These are phyloP conservation scores for Daldinia childiae DNA, from an alignment of 495 filamentous ascomycete species.

Conservation along the genomic window DNA sequence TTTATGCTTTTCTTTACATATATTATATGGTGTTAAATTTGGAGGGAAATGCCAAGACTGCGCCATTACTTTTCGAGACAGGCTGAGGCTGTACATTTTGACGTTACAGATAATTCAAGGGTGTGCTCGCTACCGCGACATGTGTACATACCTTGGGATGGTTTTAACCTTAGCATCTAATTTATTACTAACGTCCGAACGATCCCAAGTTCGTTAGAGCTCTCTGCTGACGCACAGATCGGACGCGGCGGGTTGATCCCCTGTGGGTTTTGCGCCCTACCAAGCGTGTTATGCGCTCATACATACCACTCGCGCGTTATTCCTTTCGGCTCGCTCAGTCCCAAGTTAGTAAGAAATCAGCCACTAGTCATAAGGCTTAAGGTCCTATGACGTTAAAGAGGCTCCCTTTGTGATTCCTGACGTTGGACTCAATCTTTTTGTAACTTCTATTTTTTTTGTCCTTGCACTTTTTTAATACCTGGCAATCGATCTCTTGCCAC, in stretches of 20 bases:
- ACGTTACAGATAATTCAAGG: slow-evolving; percentile 1
- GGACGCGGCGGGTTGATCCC: slow-evolving; percentile 37
- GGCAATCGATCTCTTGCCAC: not conserved
- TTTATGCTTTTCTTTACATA: too few species aligned
- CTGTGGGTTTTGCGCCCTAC: slow-evolving; percentile 36
- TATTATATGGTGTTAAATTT: too few species aligned
- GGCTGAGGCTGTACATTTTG: slow-evolving; percentile 9
- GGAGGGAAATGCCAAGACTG: too few species aligned
- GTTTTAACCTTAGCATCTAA: too few species aligned
- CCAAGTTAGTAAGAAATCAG: slow-evolving; percentile 33
- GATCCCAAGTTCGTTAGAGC: slow-evolving; percentile 32
- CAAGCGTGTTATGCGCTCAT: slow-evolving; percentile 40
- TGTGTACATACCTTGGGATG: not conserved
- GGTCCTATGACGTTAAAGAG: slow-evolving; percentile 23
- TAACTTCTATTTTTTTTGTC: not conserved
- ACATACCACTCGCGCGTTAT: slow-evolving; percentile 3
- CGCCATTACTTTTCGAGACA: too few species aligned
- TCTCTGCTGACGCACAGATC: slow-evolving; percentile 40
- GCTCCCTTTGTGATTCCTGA: slow-evolving; percentile 11
- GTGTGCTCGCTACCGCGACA: not conserved
- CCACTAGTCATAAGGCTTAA: slow-evolving; percentile 28
- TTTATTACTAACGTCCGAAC: slow-evolving; percentile 1
- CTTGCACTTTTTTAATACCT: slow-evolving; percentile 7
- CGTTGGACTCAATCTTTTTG: slow-evolving; percentile 5
- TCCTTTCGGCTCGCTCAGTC: slow-evolving; percentile 8